phyloP scores from a whole-genome alignment of 2,329 filamentous ascomycete genomes.

The Monilinia fructicola region DNA sequence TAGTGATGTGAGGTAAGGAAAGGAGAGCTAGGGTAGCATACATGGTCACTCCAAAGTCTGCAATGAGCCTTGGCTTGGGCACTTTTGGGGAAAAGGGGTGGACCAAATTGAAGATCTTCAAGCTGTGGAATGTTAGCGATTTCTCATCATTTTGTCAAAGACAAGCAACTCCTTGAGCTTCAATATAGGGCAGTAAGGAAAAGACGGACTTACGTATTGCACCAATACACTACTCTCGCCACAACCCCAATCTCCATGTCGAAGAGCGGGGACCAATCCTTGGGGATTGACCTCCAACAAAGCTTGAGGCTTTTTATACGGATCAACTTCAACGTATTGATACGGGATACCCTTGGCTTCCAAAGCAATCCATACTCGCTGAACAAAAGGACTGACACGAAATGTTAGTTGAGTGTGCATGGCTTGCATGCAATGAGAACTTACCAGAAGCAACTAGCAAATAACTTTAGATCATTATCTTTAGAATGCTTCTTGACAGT shows the following conservation, averaged over 20 bases:
- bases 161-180: not conserved
- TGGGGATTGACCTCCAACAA: slow-evolving; percentile 74
- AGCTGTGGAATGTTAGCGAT: slow-evolving; percentile 48
- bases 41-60: slow-evolving; percentile 78
- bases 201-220: slow-evolving; percentile 66
- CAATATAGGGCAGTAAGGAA: not conserved
- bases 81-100: slow-evolving; percentile 62
- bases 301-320: slow-evolving; percentile 69
- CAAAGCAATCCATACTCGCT: slow-evolving; percentile 85
- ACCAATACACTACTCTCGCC: slow-evolving; percentile 80
- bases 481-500: slow-evolving; percentile 71
- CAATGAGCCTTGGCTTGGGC: slow-evolving; percentile 70
- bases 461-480: slow-evolving; percentile 72
- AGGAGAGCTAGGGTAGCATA: slow-evolving; percentile 44
- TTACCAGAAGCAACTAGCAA: slow-evolving; percentile 81
- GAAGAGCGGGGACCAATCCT: slow-evolving; percentile 73
- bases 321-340: slow-evolving; percentile 84
- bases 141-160: not conserved
- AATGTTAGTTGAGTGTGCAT: slow-evolving; percentile 22
- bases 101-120: slow-evolving; percentile 66
- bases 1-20: not conserved
- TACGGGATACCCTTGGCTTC: slow-evolving; percentile 77
- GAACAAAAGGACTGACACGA: slow-evolving; percentile 66
- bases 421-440: slow-evolving; percentile 31
- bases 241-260: slow-evolving; percentile 77